phyloP scores from a whole-genome alignment of 345 rosid species.

The thale cress (Arabidopsis thaliana) region TAIR10.1 NC_003075.7:11893501-11894000 shows the following conservation, averaged over 20 bases:
- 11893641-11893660: not conserved
- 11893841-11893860: not conserved
- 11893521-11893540: too few species aligned
- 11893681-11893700: slow-evolving; percentile 30
- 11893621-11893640: not conserved
- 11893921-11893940: slow-evolving; percentile 89
- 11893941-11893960: slow-evolving; percentile 63
- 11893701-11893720: slow-evolving; percentile 21
- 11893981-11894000: slow-evolving; percentile 91
- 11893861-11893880: slow-evolving; percentile 67
- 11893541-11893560: too few species aligned
- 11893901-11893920: slow-evolving; percentile 75
- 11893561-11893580: too few species aligned
- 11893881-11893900: slow-evolving; percentile 77
- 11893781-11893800: not conserved
- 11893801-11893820: not conserved
- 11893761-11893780: slow-evolving; percentile 81
- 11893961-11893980: slow-evolving; percentile 94
- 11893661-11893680: not conserved
- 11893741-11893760: slow-evolving; percentile 70
- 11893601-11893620: slow-evolving; percentile 39
- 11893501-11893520: too few species aligned
- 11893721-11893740: slow-evolving; percentile 49
- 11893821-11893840: not conserved
- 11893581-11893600: not conserved